Base-by-base conservation (phyloP, 1,139 yeast species). In the Hyphopichia burtonii region DNA sequence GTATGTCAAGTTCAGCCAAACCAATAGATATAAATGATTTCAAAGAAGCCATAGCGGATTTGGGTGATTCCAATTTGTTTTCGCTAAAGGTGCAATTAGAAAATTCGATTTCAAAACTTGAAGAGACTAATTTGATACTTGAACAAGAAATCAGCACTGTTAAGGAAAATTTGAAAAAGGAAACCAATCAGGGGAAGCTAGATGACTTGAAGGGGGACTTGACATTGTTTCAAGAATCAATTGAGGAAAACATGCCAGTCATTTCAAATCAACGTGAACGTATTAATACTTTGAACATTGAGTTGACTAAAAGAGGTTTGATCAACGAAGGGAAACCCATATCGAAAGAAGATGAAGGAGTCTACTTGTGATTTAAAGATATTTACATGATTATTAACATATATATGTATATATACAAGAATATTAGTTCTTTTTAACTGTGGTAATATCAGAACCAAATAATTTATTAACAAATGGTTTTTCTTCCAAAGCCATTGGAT, bases 401-500 rank as follows among this genome's bases (percentile, higher is more conserved):
- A 6, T 20, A 20, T 20, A 25, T 25, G 12, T 4, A 9, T 25
- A 25, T 25, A 11, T 25, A 25, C 28, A 25, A 25, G 28, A 9
- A 25, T 25, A 8, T 36, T 50, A 50, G 14, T 52, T 48, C 50
- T 57, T 63, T 38, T 54, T 56, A 36, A 67, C 58, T 2, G 58
- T 58, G 22, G 58, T 53, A 32, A 56, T 59, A 25, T 67, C 69
- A 11, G 59, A 62, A n/a, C 76, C 76, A 48, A 70, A 67, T 45
- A 73, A 60, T 54, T 70, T 71, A 46, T 70, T 66, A 48, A 65
- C 56, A 51, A 72, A 73, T 18, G 76, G 68, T 50, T 71, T 71
- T 47, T 73, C 78, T 36, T 68, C 74, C 34, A 58, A 43, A 23
- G 56, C 58, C 34, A 70, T 69, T 4, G 78, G 73, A 57, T 86